phyloP scores from a whole-genome alignment of 768 basidiomycete genomes.

The Rhizopogon vesiculosus region DNA sequence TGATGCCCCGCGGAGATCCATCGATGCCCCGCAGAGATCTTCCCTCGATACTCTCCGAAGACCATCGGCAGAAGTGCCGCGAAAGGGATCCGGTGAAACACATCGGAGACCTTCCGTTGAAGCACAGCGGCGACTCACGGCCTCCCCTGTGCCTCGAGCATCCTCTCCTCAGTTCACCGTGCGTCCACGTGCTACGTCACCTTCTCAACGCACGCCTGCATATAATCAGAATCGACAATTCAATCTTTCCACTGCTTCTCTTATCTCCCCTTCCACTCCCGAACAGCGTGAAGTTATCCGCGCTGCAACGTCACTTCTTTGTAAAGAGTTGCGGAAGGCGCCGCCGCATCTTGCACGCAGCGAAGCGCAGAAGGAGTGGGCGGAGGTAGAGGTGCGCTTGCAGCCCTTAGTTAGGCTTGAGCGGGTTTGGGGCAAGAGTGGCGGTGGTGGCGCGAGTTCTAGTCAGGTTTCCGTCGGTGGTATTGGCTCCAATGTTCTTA shows the following conservation, averaged over 20 bases:
- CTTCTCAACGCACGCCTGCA: constrained; percentile 34
- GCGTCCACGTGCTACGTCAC: constrained; percentile 41
- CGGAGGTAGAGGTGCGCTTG: constrained; percentile 69
- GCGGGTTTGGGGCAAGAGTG: constrained; percentile 71
- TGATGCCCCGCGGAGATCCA: constrained; percentile 27
- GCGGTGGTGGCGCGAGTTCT: constrained; percentile 38
- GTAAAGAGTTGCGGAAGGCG: constrained; percentile 61
- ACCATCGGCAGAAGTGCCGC: constrained; percentile 34
- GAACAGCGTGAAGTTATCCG: constrained; percentile 69
- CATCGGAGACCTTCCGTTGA: constrained; percentile 18
- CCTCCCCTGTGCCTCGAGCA: constrained; percentile 30
- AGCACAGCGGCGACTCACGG: constrained; percentile 17
- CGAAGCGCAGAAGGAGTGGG: constrained; percentile 57
- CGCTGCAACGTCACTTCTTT: constrained; percentile 56
- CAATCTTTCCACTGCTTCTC: constrained; percentile 57
- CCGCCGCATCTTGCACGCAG: constrained; percentile 50
- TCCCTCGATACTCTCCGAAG: constrained; percentile 28
- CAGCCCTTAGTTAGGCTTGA: constrained; percentile 62
- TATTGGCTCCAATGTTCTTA: constrained; percentile 31
- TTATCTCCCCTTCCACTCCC: constrained; percentile 43
- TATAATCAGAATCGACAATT: constrained; percentile 52
- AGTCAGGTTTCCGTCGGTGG: constrained; percentile 32
- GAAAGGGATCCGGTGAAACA: constrained; percentile 26
- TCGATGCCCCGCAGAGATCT: constrained; percentile 27
- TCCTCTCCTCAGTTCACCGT: constrained; percentile 40